Base-by-base conservation (phyloP, 2,329 filamentous ascomycete species). In the Pestalotiopsis fici region DNA sequence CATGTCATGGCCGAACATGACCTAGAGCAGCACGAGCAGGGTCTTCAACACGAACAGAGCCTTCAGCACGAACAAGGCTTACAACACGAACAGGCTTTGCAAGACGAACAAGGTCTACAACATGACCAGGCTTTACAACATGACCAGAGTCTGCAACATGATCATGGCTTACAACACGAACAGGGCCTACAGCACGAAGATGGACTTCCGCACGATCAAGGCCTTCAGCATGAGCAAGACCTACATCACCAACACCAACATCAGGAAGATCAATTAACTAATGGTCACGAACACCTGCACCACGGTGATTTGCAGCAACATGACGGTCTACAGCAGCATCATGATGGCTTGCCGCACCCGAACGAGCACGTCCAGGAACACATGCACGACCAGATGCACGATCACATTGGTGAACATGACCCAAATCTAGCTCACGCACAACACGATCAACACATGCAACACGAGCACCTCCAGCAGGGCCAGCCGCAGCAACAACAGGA, bases 1-100 rank as follows among this genome's bases (percentile, higher is more conserved):
- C 81, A 73, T 68, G 83, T 83, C 60, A 79, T 83, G 75, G 77
- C 80, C n/a, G 81, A 83, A 59, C 76, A 81, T 18, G 80, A 81
- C 54, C 66, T 77, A 6, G 78, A 80, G 18, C 78, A 79, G 57
- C 78, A 81, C 31, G 75, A 77, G 15, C 66, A 68, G 57, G 59
- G 64, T 21, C 69, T 64, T 23, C 47, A 23, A 27, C 69, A 69
- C 31, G 43, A 50, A 21, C 43, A 50, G n/a, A 18, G 43, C n/a
- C 43, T 50, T 9, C 43, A 50, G 21, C 43, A 50, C n/a, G 43
- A 50, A n/a, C 43, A 50, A 21, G 6, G n/a, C 43, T 23, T 66
- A 65, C 39, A 67, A 47, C 23, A 70, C 67, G n/a, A 69, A 18
- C 66, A 69, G 15, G 61, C 54, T 56, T 62, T 68, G 23, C 69